A percentile compares a stretch with the other conserved stretches of the same genome.
Evolutionary conservation across 2,329 filamentous ascomycete genomes (phyloP).

Genomic region (Claviceps quebecensis): DNA sequence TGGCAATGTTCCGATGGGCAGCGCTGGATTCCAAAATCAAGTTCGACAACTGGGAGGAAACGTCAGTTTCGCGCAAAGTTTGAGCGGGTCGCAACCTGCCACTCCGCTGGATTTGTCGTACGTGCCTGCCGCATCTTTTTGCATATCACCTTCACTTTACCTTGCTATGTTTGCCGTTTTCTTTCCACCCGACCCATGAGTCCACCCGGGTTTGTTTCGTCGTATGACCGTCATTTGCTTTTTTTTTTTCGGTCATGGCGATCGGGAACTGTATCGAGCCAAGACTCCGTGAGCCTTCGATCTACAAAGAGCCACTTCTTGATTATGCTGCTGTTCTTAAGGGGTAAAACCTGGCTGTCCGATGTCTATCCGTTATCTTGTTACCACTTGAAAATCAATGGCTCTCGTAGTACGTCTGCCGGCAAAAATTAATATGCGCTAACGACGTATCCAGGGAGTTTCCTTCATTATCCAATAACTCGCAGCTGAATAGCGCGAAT

Average conservation of each 20-base stretch:
- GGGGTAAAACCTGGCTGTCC: constrained; percentile 10
- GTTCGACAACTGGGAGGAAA: constrained; percentile 42
- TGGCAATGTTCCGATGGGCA: constrained; percentile 46
- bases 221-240: background rate
- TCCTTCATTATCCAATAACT: constrained; percentile 48
- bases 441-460: constrained; percentile 37
- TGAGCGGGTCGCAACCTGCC: constrained; percentile 47
- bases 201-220: background rate
- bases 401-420: background rate
- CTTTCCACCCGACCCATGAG: background rate
- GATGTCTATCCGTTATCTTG: background rate
- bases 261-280: constrained; percentile 7
- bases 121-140: constrained; percentile 22
- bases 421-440: background rate
- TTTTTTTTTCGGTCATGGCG: constrained; percentile 3
- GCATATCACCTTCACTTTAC: constrained; percentile 2
- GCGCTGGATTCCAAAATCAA: constrained; percentile 37
- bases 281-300: constrained; percentile 6
- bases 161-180: background rate
- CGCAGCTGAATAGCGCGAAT: constrained; percentile 34
- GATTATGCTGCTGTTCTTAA: constrained; percentile 20
- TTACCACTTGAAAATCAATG: background rate
- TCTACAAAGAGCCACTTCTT: constrained; percentile 3
- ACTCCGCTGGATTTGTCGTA: constrained; percentile 52
- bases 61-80: constrained; percentile 52